Evolutionary conservation across 1,284 basidiomycete genomes (phyloP), one percentile per base, ranked within the genome.

Genomic region (Fomitopsis pinicola): DNA sequence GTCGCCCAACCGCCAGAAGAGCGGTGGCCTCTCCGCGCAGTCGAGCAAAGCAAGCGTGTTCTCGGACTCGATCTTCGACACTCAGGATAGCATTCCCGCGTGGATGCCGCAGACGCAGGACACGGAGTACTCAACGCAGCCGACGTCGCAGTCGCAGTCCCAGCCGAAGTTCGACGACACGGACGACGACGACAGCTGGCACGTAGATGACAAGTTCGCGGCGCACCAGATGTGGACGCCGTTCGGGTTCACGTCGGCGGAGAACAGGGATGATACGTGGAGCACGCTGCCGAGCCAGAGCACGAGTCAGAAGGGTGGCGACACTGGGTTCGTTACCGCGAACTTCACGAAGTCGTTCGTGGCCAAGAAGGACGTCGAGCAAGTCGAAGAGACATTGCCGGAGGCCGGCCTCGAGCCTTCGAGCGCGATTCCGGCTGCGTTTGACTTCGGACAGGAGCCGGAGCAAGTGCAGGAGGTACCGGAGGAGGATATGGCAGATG

Each of bases 91-190:
- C 28, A 69, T 68, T 12, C 77, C 82, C 17, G 72, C 80, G 2
- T 88, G 88, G 87, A 75, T 81, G 67, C 78, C 83, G 0, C 77
- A 76, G 2, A 84, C 83, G 2, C 87, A 89, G 69, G 86, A 87
- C 50, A 85, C 82, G 1, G 80, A 83, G 26, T 80, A 79, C 64
- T 79, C 80, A 5, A 71, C 75, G 22, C 74, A 80, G 60, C 65
- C 75, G 19, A 73, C 73, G 50, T 73, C 71, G 6, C 61, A 72
- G 46, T 67, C 71, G 7, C 61, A 72, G 46, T 67, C 62, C 57
- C 66, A 62, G 68, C 58, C 60, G 10, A 71, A 72, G 53, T 62
- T 61, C 9, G 61, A 69, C 42, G 64, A 64, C 15, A 45, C 55
- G 2, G 44, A 53, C 42, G 55, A 63, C 56, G 59, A 86, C 59